Evolutionary conservation across 2,329 filamentous ascomycete genomes (phyloP).

Genomic region (Canariomyces notabilis): DNA sequence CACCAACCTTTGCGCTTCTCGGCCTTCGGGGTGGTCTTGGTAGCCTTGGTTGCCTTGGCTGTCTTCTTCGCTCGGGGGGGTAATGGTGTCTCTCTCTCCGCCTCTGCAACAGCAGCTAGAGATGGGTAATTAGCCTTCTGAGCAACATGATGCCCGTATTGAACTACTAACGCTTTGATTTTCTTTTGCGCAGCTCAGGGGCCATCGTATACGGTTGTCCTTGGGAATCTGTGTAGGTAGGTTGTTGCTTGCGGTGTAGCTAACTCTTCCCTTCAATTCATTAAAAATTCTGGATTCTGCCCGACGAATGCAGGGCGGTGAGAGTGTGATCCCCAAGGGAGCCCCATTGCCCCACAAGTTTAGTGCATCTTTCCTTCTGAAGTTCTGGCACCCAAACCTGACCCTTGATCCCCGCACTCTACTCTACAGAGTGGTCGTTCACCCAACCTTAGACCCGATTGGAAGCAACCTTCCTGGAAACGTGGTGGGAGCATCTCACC

Average conservation of each 20-base stretch:
- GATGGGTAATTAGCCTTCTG: conserved; percentile 11
- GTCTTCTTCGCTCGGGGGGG: conserved; percentile 13
- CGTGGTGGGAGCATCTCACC: too few relatives aligned
- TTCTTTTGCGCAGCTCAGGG: conserved; percentile 25
- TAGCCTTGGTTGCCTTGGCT: conserved; percentile 17
- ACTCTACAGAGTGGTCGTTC: too few relatives aligned
- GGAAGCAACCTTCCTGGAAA: too few relatives aligned
- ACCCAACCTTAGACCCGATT: too few relatives aligned
- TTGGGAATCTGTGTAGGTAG: conserved; percentile 1
- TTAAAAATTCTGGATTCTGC: conserved; percentile 26
- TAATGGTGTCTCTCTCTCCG: conserved; percentile 17
- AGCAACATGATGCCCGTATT: not conserved
- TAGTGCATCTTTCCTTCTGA: not conserved
- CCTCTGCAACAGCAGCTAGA: conserved; percentile 15
- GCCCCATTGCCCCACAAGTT: conserved; percentile 4
- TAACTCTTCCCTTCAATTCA: conserved; percentile 5
- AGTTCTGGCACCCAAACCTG: not conserved
- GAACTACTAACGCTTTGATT: conserved; percentile 24
- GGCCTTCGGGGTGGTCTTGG: conserved; percentile 20
- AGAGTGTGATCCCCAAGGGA: conserved; percentile 5
- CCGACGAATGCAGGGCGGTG: conserved; percentile 17
- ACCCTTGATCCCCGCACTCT: not conserved
- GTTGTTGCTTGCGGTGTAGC: not conserved
- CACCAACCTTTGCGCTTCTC: conserved; percentile 29
- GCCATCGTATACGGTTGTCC: conserved; percentile 23